phyloP scores from a whole-genome alignment of 1,284 basidiomycete species.

The Sporisorium iseilematis-ciliati region DNA sequence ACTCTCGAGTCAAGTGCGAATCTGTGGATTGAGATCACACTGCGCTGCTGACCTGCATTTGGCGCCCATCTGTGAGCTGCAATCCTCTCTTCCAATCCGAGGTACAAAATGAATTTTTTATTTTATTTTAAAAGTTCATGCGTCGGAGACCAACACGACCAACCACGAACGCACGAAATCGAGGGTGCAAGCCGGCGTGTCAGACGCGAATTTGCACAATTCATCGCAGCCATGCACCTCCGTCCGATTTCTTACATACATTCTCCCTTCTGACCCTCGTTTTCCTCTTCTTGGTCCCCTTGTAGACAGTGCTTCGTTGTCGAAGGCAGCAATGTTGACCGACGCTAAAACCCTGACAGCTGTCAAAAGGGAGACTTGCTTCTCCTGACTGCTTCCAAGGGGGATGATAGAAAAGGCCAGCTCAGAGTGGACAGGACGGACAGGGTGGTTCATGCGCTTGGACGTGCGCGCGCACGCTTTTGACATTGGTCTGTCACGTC shows the following conservation, averaged over 20 bases:
- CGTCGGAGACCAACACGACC: conserved; percentile 4
- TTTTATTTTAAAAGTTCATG: neutral
- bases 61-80: neutral
- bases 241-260: too few relatives aligned
- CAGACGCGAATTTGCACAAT: neutral
- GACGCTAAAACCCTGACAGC: too few relatives aligned
- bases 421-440: too few relatives aligned
- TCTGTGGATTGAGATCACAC: conserved; percentile 7
- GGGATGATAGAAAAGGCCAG: too few relatives aligned
- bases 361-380: too few relatives aligned
- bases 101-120: neutral
- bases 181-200: conserved; percentile 1
- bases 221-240: neutral
- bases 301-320: too few relatives aligned
- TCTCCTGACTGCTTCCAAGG: too few relatives aligned
- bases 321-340: too few relatives aligned
- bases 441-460: neutral
- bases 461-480: neutral
- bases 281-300: neutral
- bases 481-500: neutral
- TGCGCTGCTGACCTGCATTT: neutral
- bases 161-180: conserved; percentile 1
- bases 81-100: conserved; percentile 1
- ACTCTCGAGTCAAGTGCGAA: neutral
- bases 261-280: neutral